These are phyloP conservation scores for Fusarium devonianum DNA, from an alignment of 2,329 filamentous ascomycete genomes.

Conservation along the genomic window DNA sequence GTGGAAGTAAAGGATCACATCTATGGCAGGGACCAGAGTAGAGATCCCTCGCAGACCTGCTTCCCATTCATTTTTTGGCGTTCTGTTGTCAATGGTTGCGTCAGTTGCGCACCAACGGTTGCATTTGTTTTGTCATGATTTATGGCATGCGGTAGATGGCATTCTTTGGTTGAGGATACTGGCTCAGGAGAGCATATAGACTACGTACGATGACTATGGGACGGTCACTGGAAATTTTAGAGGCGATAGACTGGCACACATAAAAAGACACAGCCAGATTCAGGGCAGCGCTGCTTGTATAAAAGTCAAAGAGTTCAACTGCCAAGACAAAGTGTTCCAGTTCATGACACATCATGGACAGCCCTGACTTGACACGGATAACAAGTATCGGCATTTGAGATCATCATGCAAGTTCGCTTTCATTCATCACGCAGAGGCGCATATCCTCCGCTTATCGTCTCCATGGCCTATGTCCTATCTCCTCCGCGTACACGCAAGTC, in stretches of 20 bases:
- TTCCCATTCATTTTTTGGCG: too few relatives aligned
- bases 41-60: not conserved
- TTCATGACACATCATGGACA: not conserved
- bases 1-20: not conserved
- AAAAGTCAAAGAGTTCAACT: not conserved
- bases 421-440: constrained; percentile 38
- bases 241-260: constrained; percentile 18
- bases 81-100: constrained; percentile 7
- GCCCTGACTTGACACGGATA: not conserved
- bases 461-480: constrained; percentile 1
- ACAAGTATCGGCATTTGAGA: not conserved
- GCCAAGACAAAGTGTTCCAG: not conserved
- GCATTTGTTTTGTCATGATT: constrained; percentile 12
- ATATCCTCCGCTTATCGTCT: constrained; percentile 17
- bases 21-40: not conserved
- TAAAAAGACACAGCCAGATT: not conserved
- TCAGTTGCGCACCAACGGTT: constrained; percentile 15
- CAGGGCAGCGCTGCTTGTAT: not conserved
- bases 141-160: constrained; percentile 7
- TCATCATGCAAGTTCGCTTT: constrained; percentile 33
- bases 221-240: too few relatives aligned
- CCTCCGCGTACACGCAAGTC: constrained; percentile 13
- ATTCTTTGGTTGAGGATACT: constrained; percentile 8
- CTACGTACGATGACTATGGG: too few relatives aligned
- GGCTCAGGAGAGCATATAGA: constrained; percentile 19